phyloP scores from a whole-genome alignment of 163 green algal species.

The Prototheca cutis region DNA sequence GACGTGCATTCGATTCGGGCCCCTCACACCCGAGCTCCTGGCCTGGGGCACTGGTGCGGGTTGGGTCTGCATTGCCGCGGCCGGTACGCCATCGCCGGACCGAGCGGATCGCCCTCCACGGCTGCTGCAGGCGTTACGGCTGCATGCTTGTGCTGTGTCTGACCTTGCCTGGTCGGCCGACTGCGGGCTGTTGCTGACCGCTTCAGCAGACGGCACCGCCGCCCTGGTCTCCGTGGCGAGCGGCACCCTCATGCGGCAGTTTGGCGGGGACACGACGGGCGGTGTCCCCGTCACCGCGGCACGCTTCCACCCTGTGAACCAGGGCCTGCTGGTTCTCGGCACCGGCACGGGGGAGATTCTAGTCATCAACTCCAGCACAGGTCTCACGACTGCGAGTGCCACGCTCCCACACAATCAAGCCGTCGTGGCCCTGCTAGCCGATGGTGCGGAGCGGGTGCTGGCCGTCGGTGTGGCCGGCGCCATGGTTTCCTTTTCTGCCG shows the following conservation, averaged over 20 bases:
- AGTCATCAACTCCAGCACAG: slow-evolving; percentile 21
- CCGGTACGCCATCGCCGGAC: background rate
- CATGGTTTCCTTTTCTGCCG: too few relatives aligned
- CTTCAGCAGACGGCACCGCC: slow-evolving; percentile 5
- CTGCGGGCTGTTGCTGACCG: slow-evolving; percentile 10
- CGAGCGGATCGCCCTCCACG: background rate
- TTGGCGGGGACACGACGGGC: background rate
- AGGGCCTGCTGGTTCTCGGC: slow-evolving; percentile 21
- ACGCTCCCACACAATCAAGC: too few relatives aligned
- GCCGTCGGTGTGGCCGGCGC: too few relatives aligned
- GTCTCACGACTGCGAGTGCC: background rate
- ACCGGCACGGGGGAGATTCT: slow-evolving; percentile 13
- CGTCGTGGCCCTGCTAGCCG: too few relatives aligned
- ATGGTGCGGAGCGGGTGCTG: too few relatives aligned
- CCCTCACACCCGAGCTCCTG: slow-evolving; percentile 10
- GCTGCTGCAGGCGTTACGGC: slow-evolving; percentile 17
- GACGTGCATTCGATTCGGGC: slow-evolving; percentile 12
- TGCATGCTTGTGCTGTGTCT: slow-evolving; percentile 8
- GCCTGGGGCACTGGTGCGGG: slow-evolving; percentile 11
- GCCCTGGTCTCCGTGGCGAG: slow-evolving; percentile 7
- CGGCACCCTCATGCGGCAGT: slow-evolving; percentile 1
- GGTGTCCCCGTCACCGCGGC: background rate
- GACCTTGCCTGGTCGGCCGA: slow-evolving; percentile 25
- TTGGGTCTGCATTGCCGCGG: slow-evolving; percentile 9
- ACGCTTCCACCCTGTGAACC: slow-evolving; percentile 21